Percentiles rank a stretch among this genome's conserved stretches.
Evolutionary conservation across 164 flowering plant species (phyloP).

Genomic region (Berberis vulgaris): DNA sequence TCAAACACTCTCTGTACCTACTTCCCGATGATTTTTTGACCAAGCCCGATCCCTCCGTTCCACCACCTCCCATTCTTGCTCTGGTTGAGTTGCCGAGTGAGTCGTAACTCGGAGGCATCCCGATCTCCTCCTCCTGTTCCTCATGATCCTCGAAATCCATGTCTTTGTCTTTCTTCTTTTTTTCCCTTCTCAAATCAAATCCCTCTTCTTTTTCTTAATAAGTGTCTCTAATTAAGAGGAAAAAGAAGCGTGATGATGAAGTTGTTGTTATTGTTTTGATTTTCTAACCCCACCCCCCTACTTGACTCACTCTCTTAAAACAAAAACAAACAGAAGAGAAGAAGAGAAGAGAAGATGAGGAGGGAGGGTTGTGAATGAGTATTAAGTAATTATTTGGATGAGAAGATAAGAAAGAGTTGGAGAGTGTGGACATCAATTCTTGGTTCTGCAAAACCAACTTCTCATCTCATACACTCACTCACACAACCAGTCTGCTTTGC

Average conservation of each 20-base stretch:
- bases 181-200: too few species aligned
- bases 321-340: neutral
- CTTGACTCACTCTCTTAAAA: too few species aligned
- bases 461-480: constrained; percentile 8
- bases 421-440: constrained; percentile 51
- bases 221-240: neutral
- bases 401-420: constrained; percentile 12
- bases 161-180: neutral
- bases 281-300: neutral
- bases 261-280: neutral
- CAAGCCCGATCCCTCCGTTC: neutral
- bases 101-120: constrained; percentile 26
- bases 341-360: neutral
- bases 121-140: constrained; percentile 49
- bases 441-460: constrained; percentile 19
- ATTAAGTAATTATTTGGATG: neutral
- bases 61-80: neutral
- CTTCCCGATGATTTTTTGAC: neutral
- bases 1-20: constrained; percentile 60
- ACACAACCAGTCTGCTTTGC: too few species aligned
- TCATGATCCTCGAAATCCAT: constrained; percentile 27
- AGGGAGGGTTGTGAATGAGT: neutral
- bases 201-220: neutral
- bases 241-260: neutral
- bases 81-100: constrained; percentile 18